Evolutionary conservation across 1,284 basidiomycete genomes (phyloP), one percentile per base, ranked within the genome.

Genomic region (Athelia sp.): DNA sequence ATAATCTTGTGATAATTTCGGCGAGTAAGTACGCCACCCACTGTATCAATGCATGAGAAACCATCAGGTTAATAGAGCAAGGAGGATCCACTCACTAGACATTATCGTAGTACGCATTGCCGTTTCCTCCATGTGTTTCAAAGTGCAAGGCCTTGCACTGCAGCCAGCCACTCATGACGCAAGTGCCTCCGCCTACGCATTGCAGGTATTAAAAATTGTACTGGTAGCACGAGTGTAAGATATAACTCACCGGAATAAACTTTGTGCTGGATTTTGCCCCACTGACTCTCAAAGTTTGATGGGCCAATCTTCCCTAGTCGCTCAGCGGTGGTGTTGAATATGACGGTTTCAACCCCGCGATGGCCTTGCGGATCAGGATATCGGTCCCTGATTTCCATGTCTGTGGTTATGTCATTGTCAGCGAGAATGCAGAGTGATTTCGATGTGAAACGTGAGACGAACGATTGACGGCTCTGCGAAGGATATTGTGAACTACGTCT

Each of bases 401-500:
- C n/a, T n/a, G n/a, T n/a, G n/a, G n/a, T n/a, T n/a, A n/a, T n/a
- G n/a, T n/a, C n/a, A n/a, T n/a, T n/a, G n/a, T n/a, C n/a, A n/a
- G n/a, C n/a, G n/a, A n/a, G n/a, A n/a, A n/a, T n/a, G n/a, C n/a
- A n/a, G n/a, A n/a, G n/a, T n/a, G n/a, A n/a, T n/a, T n/a, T n/a
- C n/a, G n/a, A n/a, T n/a, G n/a, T n/a, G n/a, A n/a, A n/a, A n/a
- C n/a, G n/a, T n/a, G n/a, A n/a, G n/a, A n/a, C n/a, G n/a, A n/a
- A n/a, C n/a, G 36, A n/a, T n/a, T 40, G 36, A 40, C n/a, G 36
- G 36, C 36, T n/a, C 36, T 6, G 15, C 36, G 36, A 6, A 40
- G n/a, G n/a, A 40, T 40, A n/a, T 40, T 40, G 36, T 40, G 36
- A 17, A 40, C 36, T n/a, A 40, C 36, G 19, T 40, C 36, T 40